Base-by-base conservation (phyloP, 257 asterid genomes). In the Nemophila menziesii region DNA sequence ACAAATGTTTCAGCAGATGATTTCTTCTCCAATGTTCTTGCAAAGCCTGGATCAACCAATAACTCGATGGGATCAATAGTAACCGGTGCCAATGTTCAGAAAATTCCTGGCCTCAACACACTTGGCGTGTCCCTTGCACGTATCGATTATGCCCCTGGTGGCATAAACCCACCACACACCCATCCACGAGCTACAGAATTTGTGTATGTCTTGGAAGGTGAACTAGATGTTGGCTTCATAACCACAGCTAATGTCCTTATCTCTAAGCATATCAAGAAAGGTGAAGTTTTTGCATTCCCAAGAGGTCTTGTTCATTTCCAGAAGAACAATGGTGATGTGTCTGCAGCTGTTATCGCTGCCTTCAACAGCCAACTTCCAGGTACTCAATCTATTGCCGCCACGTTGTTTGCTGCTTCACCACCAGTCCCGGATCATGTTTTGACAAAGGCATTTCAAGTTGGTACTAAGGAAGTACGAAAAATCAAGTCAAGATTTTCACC, bases 311-410 rank as follows among this genome's bases (percentile, higher is more conserved):
- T 70, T 49, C 86, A 77, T 70, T 77, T 77, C 54, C 79, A 70
- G 74, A 77, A 72, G 79, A 77, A 77, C 47, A 70, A 62, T 17
- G 86, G 82, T 8, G 33, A 64, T 43, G 42, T 64, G 17, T 42
- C 56, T 0, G 82, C 82, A 1, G 64, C 72, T 5, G 47, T 69
- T 6, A 69, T 66, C 17, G 82, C 74, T 5, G 63, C 74, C 40
- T 73, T 73, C 4, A 64, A 73, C 52, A 73, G 82, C 61, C 79
- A 72, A 52, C 72, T 69, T 45, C 79, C 82, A 3, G 86, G 86
- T 10, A 58, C 22, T 10, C 72, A 47, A 61, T 68, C 82, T 9
- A 58, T 80, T 17, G 72, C 73, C 16, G 60, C 62, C 47, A 56
- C 86, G 0, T 20, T 81, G 62, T 78, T 81, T 6, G 70, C 62